These are phyloP conservation scores for Kodamaea anthophila DNA, from an alignment of 1,139 yeast genomes.

Conservation along the genomic window DNA sequence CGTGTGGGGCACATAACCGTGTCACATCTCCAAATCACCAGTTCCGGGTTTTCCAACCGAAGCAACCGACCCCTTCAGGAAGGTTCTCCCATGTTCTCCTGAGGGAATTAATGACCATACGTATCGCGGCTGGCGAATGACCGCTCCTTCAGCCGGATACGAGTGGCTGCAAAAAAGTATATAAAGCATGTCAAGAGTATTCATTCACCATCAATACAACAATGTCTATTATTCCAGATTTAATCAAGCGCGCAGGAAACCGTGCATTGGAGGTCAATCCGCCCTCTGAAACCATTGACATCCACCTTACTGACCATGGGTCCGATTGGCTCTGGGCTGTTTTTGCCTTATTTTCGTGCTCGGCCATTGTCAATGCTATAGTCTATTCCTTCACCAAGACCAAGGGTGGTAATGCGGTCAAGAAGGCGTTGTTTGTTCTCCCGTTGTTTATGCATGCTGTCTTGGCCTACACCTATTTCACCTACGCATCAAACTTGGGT, in stretches of 20 bases:
- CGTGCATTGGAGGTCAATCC: constrained; percentile 48
- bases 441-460: constrained; percentile 42
- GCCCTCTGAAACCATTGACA: constrained; percentile 33
- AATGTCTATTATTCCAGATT: constrained; percentile 11
- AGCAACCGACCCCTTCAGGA: no score
- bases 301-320: constrained; percentile 53
- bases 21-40: no score
- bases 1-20: no score
- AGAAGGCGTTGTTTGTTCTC: constrained; percentile 38
- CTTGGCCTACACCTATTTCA: constrained; percentile 50
- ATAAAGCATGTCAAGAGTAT: no score
- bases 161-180: no score
- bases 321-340: constrained; percentile 71
- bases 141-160: no score
- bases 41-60: no score
- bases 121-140: no score
- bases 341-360: constrained; percentile 42
- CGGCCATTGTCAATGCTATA: constrained; percentile 37
- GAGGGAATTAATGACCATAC: no score
- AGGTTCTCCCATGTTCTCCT: no score
- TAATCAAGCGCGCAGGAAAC: constrained; percentile 25
- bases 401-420: constrained; percentile 17
- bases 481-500: constrained; percentile 65
- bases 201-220: no score
- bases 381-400: constrained; percentile 34